These are phyloP conservation scores for Phytophthora fragariaefolia DNA, from an alignment of 352 stramenopile genomes.

Conservation along the genomic window DNA sequence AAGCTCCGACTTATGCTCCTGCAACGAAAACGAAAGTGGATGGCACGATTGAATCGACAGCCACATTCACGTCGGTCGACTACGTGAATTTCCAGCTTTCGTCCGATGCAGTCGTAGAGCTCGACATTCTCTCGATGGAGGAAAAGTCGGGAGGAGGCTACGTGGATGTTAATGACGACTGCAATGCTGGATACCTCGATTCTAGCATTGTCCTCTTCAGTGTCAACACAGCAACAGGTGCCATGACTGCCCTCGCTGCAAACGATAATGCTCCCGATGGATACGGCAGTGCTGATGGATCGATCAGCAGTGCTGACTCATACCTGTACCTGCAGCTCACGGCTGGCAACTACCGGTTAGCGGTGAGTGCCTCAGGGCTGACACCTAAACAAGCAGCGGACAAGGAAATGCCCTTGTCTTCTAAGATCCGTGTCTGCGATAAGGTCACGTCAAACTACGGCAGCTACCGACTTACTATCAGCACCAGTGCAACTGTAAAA, in stretches of 20 bases:
- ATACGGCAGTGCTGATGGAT: slow-evolving; percentile 58
- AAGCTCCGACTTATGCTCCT: slow-evolving; percentile 19
- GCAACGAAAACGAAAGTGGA: slow-evolving; percentile 46
- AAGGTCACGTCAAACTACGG: slow-evolving; percentile 66
- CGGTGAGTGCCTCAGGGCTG: slow-evolving; percentile 60
- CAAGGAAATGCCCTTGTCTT: slow-evolving; percentile 51
- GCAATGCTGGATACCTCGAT: slow-evolving; percentile 74
- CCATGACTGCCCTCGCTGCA: slow-evolving; percentile 16
- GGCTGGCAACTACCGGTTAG: slow-evolving; percentile 62
- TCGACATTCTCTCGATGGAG: slow-evolving; percentile 78
- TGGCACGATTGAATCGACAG: slow-evolving; percentile 70
- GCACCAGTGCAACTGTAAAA: slow-evolving; percentile 38
- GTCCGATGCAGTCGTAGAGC: slow-evolving; percentile 47
- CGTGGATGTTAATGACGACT: slow-evolving; percentile 72
- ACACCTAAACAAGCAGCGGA: slow-evolving; percentile 46
- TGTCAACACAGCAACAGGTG: slow-evolving; percentile 35
- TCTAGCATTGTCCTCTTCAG: slow-evolving; percentile 66
- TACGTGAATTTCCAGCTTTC: slow-evolving; percentile 68
- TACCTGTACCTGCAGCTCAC: slow-evolving; percentile 52
- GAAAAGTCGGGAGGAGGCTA: slow-evolving; percentile 38
- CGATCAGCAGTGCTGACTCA: slow-evolving; percentile 57
- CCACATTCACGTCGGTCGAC: slow-evolving; percentile 61
- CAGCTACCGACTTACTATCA: slow-evolving; percentile 70
- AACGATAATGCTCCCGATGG: slow-evolving; percentile 61
- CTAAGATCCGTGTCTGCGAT: slow-evolving; percentile 51